Percentiles rank a stretch among this genome's conserved stretches.
Conservation (phyloP, 805 yeast genomes). For the Jamesozyma rosinii region DNA sequence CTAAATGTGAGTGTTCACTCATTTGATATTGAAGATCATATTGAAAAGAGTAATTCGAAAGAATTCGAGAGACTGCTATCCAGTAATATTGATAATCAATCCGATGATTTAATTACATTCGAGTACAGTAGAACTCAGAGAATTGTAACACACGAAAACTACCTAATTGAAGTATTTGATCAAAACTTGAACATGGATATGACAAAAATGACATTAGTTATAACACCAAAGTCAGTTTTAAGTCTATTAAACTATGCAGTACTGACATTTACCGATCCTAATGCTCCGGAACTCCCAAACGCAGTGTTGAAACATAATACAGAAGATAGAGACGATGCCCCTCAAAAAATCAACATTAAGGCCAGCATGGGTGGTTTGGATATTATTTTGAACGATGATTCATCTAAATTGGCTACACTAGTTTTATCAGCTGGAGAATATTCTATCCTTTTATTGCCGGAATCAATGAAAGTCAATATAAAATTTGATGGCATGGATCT, state of each 20-base stretch:
- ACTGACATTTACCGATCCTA: conserved; percentile 81
- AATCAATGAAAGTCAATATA: conserved; percentile 61
- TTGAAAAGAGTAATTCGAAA: conserved; percentile 47
- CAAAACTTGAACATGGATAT: conserved; percentile 64
- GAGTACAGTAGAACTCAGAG: conserved; percentile 52
- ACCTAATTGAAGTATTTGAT: conserved; percentile 57
- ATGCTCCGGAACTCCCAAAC: conserved; percentile 57
- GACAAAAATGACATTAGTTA: conserved; percentile 66
- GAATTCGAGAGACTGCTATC: conserved; percentile 65
- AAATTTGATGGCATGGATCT: conserved; percentile 70
- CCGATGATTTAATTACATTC: conserved; percentile 48
- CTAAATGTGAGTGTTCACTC: conserved; percentile 57
- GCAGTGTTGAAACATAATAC: conserved; percentile 63
- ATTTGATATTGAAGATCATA: conserved; percentile 63
- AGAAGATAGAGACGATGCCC: conserved; percentile 48
- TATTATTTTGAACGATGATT: conserved; percentile 72
- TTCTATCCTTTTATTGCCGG: conserved; percentile 59
- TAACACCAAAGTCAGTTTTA: conserved; percentile 69
- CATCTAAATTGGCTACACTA: conserved; percentile 70
- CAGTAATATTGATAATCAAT: conserved; percentile 35
- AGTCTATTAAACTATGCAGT: conserved; percentile 72
- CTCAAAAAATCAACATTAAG: conserved; percentile 63
- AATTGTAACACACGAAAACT: conserved; percentile 43
- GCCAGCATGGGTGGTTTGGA: conserved; percentile 65
- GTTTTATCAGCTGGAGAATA: conserved; percentile 66